phyloP scores from a whole-genome alignment of 2,329 filamentous ascomycete genomes.

The Didymella exigua region DNA sequence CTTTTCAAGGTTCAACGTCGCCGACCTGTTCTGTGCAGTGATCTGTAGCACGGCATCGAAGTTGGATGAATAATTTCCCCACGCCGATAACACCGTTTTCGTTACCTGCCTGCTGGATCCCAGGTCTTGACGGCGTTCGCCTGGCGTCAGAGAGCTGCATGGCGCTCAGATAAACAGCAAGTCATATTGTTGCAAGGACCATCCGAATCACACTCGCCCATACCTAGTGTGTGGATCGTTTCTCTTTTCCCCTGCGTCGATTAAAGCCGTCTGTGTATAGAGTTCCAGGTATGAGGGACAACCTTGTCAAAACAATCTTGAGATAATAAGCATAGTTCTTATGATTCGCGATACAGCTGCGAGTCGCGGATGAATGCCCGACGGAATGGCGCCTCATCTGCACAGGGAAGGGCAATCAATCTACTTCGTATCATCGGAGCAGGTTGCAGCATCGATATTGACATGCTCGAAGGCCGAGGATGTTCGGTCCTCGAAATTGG shows the following conservation, averaged over 20 bases:
- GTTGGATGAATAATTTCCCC: conserved; percentile 18
- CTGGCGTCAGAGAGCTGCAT: conserved; percentile 10
- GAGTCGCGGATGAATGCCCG: conserved; percentile 9
- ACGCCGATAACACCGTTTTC: conserved; percentile 27
- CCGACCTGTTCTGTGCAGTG: conserved; percentile 28
- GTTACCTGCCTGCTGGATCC: conserved; percentile 34
- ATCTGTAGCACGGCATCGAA: conserved; percentile 29
- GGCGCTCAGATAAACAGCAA: conserved; percentile 9
- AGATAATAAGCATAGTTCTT: conserved; percentile 17
- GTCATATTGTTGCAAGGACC: conserved; percentile 27
- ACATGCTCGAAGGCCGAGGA: conserved; percentile 14
- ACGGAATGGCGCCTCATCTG: conserved; percentile 13
- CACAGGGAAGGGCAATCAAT: conserved; percentile 19
- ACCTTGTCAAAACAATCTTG: conserved; percentile 23
- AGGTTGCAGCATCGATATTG: conserved; percentile 23
- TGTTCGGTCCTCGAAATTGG: conserved; percentile 16
- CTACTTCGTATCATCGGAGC: conserved; percentile 21
- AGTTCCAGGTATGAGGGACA: conserved; percentile 13
- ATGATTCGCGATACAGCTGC: conserved; percentile 17
- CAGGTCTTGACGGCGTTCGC: not conserved
- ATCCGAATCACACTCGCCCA: conserved; percentile 18
- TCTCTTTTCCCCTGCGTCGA: conserved; percentile 23
- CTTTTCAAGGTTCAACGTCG: conserved; percentile 31
- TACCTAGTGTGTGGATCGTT: conserved; percentile 22
- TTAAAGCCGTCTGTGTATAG: conserved; percentile 28